Base-by-base conservation (phyloP, 148 eudicot genomes). In the Euryodendron excelsum region DNA sequence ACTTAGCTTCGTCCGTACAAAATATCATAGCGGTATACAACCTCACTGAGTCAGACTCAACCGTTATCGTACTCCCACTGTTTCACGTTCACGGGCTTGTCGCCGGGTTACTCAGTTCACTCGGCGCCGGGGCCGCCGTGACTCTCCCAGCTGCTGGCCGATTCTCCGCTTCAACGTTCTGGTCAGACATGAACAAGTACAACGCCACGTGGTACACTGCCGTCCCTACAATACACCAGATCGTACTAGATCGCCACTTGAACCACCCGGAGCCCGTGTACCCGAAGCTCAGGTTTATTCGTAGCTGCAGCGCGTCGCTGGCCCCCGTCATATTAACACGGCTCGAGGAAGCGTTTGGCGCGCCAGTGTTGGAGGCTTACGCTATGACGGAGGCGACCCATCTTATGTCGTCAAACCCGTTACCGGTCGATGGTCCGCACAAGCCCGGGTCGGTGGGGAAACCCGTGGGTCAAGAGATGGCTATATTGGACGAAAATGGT, bases 331-430 rank as follows among this genome's bases (percentile, higher is more conserved):
- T 93, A 0, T 7, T 95, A 61, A 84, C 80, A 1, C 82, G 93
- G 72, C 89, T 95, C 0, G 99, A 95, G 88, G 97, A 91, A 78
- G 84, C 97, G 0, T 93, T 95, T 71, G 85, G 77, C 23, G 99
- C 96, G 0, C 97, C 99, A 0, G 99, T 95, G n/a, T 74, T 95
- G 85, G 99, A 95, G 86, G 93, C 99, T 2, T 95, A 93, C 76
- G 99, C 99, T 1, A 95, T 95, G 99, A 95, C 99, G 3, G 99
- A 95, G 79, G 99, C 99, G 0, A 41, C 92, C 9, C 99, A 95
- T 82, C 72, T 89, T 78, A 95, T 95, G 99, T 70, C 89, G 3
- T 95, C 99, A 0, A 95, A 95, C 81, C 99, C 97, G 17, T 83
- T 93, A 74, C 96, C 94, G 0, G 94, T 90, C 62, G 80, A 82